Percentiles rank a stretch among this genome's conserved stretches.
Evolutionary conservation across 768 basidiomycete species (phyloP).

Genomic region (Gautieria morchelliformis): DNA sequence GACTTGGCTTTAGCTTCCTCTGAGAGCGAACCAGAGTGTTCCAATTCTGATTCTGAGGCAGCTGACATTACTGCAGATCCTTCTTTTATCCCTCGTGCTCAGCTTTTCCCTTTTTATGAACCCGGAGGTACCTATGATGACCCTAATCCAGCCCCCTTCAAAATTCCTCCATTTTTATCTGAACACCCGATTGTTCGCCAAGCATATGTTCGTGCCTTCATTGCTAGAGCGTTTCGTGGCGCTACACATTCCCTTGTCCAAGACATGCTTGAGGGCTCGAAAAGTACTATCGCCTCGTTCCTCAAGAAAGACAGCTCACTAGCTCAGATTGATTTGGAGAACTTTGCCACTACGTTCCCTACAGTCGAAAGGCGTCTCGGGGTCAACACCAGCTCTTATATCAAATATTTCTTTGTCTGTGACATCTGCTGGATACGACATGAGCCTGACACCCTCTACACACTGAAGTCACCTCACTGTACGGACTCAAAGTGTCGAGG

Average conservation of each 20-base stretch:
- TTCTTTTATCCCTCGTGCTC: too few species aligned
- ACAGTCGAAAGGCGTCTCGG: slow-evolving; percentile 18
- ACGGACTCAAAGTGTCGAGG: slow-evolving; percentile 9
- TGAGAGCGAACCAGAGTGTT: too few species aligned
- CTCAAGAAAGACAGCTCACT: background rate
- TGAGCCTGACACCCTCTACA: slow-evolving; percentile 8
- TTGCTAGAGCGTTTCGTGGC: slow-evolving; percentile 12
- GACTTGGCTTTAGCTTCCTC: too few species aligned
- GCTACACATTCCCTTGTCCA: slow-evolving; percentile 10
- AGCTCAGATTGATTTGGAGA: slow-evolving; percentile 7
- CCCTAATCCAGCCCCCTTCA: too few species aligned
- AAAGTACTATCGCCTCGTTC: background rate
- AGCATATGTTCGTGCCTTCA: slow-evolving; percentile 16
- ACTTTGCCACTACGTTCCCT: slow-evolving; percentile 14
- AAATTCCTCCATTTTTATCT: slow-evolving; percentile 11
- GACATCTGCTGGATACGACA: slow-evolving; percentile 15
- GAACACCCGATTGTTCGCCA: slow-evolving; percentile 18
- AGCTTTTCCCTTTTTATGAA: too few species aligned
- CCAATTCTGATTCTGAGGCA: too few species aligned
- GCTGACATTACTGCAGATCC: too few species aligned
- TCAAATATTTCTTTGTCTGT: slow-evolving; percentile 16
- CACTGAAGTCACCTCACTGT: slow-evolving; percentile 7
- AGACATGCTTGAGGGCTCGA: slow-evolving; percentile 8
- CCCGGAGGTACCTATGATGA: too few species aligned
- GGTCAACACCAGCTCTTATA: slow-evolving; percentile 12